phyloP scores from a whole-genome alignment of 1,284 basidiomycete species.

The Trichosporon sp. region DNA sequence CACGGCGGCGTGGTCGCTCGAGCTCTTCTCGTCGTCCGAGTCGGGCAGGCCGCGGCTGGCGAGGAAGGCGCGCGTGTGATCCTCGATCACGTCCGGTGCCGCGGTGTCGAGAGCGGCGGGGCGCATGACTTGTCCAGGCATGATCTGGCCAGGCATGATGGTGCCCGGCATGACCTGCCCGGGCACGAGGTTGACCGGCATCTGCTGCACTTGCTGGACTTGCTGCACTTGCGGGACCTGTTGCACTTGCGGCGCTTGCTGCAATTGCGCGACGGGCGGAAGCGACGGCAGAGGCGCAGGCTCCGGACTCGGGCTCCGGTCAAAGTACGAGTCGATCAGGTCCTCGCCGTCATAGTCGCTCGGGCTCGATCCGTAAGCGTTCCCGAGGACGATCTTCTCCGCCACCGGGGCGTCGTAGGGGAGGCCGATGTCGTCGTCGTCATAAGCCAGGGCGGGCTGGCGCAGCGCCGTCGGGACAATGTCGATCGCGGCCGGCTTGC shows the following conservation, averaged over 20 bases:
- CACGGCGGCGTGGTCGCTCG: not conserved
- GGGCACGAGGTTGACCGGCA: not conserved
- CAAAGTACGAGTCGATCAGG: slow-evolving; percentile 4
- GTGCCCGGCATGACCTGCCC: slow-evolving; percentile 2
- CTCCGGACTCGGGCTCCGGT: not conserved
- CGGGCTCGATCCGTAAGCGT: slow-evolving; percentile 1
- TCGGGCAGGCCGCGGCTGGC: not conserved
- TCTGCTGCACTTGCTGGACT: no score
- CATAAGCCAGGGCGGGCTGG: not conserved
- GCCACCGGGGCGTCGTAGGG: slow-evolving; percentile 15
- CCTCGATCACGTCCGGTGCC: not conserved
- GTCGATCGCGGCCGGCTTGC: slow-evolving; percentile 4
- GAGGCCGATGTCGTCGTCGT: not conserved
- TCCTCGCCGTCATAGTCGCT: slow-evolving; percentile 11
- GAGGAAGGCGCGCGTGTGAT: slow-evolving; percentile 10
- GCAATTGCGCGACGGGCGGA: not conserved
- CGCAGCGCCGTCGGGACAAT: not conserved
- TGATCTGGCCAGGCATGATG: not conserved
- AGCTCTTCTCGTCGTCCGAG: slow-evolving; percentile 5
- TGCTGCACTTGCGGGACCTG: not conserved
- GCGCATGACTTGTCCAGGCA: not conserved
- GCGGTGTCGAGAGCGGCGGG: not conserved
- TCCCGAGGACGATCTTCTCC: not conserved
- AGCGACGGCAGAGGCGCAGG: not conserved
- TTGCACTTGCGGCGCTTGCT: not conserved